Conservation (phyloP, 345 rosid species). For the Rhodomyrtus tomentosa region DNA sequence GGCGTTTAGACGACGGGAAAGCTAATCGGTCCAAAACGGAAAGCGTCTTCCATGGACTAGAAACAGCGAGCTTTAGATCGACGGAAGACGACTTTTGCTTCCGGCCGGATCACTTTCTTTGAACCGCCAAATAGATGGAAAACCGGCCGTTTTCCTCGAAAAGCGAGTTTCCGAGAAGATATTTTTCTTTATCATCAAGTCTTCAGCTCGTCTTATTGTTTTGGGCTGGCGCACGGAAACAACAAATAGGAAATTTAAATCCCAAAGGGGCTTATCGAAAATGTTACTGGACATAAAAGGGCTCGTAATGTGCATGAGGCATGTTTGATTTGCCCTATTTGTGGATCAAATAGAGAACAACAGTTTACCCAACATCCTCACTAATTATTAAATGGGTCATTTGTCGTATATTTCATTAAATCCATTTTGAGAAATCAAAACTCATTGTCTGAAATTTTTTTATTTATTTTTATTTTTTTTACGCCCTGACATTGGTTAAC, state of each 20-base stretch:
- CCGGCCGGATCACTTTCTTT: background rate
- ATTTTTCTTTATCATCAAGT: background rate
- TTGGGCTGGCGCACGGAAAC: background rate
- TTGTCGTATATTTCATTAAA: too few species aligned
- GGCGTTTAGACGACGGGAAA: background rate
- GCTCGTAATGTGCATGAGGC: background rate
- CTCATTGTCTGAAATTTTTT: too few species aligned
- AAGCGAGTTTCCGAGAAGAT: background rate
- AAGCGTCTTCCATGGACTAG: background rate
- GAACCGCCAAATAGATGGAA: background rate
- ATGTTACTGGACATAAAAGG: background rate
- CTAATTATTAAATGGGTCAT: background rate
- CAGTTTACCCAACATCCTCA: background rate
- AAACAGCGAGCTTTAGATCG: background rate
- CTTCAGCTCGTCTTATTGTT: too few species aligned
- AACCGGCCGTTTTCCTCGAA: background rate
- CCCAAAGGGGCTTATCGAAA: background rate
- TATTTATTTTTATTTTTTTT: too few species aligned
- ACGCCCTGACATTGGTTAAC: too few species aligned
- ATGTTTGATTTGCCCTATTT: background rate
- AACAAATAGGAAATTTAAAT: background rate
- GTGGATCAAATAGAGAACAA: background rate
- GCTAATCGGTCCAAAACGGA: fast-evolving
- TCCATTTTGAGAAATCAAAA: too few species aligned
- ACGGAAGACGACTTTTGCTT: background rate